These are phyloP conservation scores for Letharia columbiana DNA, from an alignment of 495 filamentous ascomycete species.

Conservation along the genomic window DNA sequence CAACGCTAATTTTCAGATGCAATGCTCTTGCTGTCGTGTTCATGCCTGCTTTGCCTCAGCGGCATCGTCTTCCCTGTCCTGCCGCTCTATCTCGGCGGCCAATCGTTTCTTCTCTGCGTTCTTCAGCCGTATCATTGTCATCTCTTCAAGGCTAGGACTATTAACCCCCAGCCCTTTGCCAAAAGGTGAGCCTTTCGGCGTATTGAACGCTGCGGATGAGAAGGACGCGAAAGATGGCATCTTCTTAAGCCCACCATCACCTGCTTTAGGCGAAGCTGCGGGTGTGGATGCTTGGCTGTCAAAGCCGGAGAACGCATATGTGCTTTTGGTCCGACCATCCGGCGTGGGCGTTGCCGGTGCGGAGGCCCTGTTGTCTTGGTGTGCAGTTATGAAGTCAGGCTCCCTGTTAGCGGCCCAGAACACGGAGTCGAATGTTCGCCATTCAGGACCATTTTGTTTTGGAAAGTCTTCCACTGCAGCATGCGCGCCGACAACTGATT, in stretches of 20 bases:
- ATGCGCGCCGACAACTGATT: conserved; percentile 52
- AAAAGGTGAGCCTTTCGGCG: conserved; percentile 29
- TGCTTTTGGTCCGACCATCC: conserved; percentile 1
- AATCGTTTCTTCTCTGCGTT: conserved; percentile 50
- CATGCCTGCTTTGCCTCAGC: conserved; percentile 30
- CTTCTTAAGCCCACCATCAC: conserved; percentile 27
- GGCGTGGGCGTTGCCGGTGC: conserved; percentile 23
- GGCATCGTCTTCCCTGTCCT: conserved; percentile 45
- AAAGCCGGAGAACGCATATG: conserved; percentile 2
- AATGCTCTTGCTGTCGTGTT: conserved; percentile 8
- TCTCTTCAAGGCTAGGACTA: conserved; percentile 48
- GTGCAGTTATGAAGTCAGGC: conserved; percentile 34
- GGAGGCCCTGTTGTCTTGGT: conserved; percentile 24
- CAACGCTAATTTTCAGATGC: conserved; percentile 13
- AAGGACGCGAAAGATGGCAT: conserved; percentile 45
- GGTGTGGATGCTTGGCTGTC: conserved; percentile 12
- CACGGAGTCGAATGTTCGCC: conserved; percentile 45
- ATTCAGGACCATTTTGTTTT: conserved; percentile 37
- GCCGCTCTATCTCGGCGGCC: conserved; percentile 45
- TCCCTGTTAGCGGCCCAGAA: conserved; percentile 48
- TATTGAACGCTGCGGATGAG: conserved; percentile 31
- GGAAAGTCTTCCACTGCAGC: conserved; percentile 48
- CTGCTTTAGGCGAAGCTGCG: conserved; percentile 4
- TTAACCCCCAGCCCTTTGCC: conserved; percentile 28
- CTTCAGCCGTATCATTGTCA: conserved; percentile 53